These are phyloP conservation scores for Geranomyces variabilis DNA, from an alignment of 192 early-diverging fungal species.

Conservation along the genomic window DNA sequence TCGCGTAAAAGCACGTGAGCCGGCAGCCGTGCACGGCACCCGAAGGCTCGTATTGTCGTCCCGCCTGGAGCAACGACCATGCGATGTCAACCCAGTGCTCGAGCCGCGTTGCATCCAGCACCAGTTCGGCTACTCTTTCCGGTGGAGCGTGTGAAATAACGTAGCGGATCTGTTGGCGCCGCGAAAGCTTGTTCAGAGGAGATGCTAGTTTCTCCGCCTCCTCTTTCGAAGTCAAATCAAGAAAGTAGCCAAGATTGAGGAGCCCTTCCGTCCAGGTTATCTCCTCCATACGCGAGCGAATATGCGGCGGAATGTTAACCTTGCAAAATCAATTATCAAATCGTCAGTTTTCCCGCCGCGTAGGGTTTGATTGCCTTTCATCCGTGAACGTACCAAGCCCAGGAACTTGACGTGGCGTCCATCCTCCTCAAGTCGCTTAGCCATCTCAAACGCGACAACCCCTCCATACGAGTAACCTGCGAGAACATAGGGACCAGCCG, in stretches of 20 bases:
- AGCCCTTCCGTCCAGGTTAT: not conserved
- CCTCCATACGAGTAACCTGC: conserved; percentile 19
- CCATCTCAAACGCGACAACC: conserved; percentile 4
- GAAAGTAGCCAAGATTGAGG: conserved; percentile 1
- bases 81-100: conserved; percentile 4
- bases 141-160: not conserved
- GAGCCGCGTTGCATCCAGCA: not conserved
- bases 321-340: too few relatives aligned
- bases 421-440: not conserved
- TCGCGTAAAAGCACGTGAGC: not conserved
- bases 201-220: not conserved
- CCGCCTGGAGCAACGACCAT: not conserved
- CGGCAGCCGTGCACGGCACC: not conserved
- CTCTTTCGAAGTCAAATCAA: conserved; percentile 4
- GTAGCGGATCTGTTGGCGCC: conserved; percentile 1
- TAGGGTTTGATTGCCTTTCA: too few relatives aligned
- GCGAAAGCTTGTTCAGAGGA: not conserved
- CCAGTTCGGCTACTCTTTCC: not conserved
- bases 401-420: conserved; percentile 2
- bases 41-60: conserved; percentile 1
- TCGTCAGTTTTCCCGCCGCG: too few relatives aligned
- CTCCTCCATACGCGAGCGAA: too few relatives aligned
- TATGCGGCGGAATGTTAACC: too few relatives aligned
- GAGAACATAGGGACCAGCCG: conserved; percentile 7
- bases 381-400: not conserved